Evolutionary conservation across 148 eudicot genomes (phyloP).

Genomic region (Nepenthes mirabilis): DNA sequence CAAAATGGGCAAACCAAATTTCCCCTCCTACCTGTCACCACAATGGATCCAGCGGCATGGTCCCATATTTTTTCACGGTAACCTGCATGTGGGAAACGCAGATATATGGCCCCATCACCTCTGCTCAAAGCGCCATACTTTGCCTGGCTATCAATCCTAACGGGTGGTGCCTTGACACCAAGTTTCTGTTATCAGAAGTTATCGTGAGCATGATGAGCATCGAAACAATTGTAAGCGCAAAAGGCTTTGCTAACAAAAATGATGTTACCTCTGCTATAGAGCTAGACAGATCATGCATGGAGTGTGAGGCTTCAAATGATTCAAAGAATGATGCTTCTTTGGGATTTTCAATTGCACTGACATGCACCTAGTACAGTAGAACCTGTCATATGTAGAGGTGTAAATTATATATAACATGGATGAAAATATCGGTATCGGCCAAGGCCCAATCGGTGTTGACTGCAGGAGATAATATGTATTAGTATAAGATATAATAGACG

Average conservation of each 20-base stretch:
- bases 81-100: conserved; percentile 87
- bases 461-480: too few relatives aligned
- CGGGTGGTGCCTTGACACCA: conserved; percentile 98
- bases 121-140: conserved; percentile 91
- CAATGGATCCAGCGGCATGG: conserved; percentile 93
- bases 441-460: too few relatives aligned
- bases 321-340: conserved; percentile 96
- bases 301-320: conserved; percentile 91
- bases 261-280: conserved; percentile 60
- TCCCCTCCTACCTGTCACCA: conserved; percentile 52
- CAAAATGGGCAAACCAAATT: not conserved
- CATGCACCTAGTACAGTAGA: conserved; percentile 44
- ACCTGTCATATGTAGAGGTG: conserved; percentile 3
- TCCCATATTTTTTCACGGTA: conserved; percentile 98
- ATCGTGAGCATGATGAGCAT: not conserved
- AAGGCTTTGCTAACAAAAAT: not conserved
- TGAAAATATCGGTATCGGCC: too few relatives aligned
- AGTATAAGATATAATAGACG: too few relatives aligned
- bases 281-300: conserved; percentile 65
- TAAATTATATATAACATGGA: not conserved
- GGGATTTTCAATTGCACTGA: conserved; percentile 57
- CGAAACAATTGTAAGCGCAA: not conserved
- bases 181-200: conserved; percentile 44
- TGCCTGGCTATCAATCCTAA: conserved; percentile 97
- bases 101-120: conserved; percentile 97